phyloP scores from a whole-genome alignment of 768 basidiomycete species.

The Exidia glandulosa region DNA sequence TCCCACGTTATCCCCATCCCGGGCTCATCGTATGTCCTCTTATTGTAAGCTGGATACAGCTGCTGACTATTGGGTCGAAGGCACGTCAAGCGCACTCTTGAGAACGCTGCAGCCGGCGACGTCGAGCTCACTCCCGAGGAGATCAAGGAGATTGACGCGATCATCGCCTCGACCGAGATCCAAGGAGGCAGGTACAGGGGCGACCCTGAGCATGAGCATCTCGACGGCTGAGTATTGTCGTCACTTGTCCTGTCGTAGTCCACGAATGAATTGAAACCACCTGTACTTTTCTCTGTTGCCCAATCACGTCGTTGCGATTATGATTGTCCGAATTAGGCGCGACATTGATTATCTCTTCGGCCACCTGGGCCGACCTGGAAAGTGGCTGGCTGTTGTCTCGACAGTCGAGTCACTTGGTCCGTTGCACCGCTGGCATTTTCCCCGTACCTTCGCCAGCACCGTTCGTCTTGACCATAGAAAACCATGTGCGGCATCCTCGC shows the following conservation, averaged over 20 bases:
- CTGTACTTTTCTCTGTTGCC: too few relatives aligned
- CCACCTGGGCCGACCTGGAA: too few relatives aligned
- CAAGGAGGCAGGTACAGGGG: slow-evolving; percentile 29
- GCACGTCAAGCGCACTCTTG: slow-evolving; percentile 29
- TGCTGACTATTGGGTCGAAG: slow-evolving; percentile 16
- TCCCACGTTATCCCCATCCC: slow-evolving; percentile 37
- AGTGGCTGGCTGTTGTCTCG: too few relatives aligned
- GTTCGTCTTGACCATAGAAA: slow-evolving; percentile 1
- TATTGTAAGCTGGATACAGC: background rate
- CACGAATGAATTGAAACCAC: background rate
- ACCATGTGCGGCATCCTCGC: slow-evolving; percentile 95
- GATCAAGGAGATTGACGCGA: slow-evolving; percentile 26
- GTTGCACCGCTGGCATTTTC: background rate
- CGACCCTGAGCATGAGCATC: slow-evolving; percentile 3
- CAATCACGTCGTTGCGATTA: too few relatives aligned
- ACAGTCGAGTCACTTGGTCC: background rate
- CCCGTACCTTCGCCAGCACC: background rate
- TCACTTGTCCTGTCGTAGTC: background rate
- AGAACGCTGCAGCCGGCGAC: slow-evolving; percentile 35
- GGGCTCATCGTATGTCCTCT: slow-evolving; percentile 27
- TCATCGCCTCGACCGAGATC: slow-evolving; percentile 24
- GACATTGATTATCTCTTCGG: too few relatives aligned
- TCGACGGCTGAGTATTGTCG: background rate
- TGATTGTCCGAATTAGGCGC: background rate
- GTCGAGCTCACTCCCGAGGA: slow-evolving; percentile 32